phyloP scores from a whole-genome alignment of 805 yeast species.

The Henningerozyma blattae region DNA sequence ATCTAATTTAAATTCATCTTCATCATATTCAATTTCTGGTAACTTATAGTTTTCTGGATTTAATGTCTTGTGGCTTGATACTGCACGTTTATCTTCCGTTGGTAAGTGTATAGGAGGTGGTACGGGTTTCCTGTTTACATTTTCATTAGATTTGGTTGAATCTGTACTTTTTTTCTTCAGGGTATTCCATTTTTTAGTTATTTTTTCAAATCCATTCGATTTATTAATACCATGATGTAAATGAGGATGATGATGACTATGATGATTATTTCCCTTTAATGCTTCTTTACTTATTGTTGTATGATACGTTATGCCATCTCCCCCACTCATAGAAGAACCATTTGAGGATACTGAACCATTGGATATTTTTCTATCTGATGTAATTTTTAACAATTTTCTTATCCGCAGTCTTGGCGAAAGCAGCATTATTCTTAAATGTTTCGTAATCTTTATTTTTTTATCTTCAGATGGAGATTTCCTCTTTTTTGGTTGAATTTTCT shows the following conservation, averaged over 20 bases:
- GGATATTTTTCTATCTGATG: not conserved
- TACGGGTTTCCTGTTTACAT: not conserved
- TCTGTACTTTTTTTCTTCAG: not conserved
- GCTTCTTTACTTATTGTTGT: slow-evolving; percentile 16
- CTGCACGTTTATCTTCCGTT: slow-evolving; percentile 1
- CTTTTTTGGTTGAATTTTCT: slow-evolving; percentile 3
- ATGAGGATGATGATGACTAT: too few relatives aligned
- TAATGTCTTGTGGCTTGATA: slow-evolving; percentile 7
- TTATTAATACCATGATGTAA: slow-evolving; percentile 7
- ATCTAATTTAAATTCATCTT: slow-evolving; percentile 11
- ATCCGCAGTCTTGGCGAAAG: slow-evolving; percentile 6
- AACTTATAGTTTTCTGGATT: slow-evolving; percentile 13
- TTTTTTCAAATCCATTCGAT: slow-evolving; percentile 14
- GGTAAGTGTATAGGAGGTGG: too few relatives aligned
- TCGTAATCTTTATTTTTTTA: not conserved
- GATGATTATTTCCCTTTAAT: slow-evolving; percentile 8
- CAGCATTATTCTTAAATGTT: slow-evolving; percentile 1
- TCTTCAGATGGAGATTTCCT: not conserved
- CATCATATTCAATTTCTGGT: slow-evolving; percentile 16
- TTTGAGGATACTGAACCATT: slow-evolving; percentile 2
- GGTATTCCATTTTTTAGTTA: slow-evolving; percentile 8
- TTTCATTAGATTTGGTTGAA: not conserved
- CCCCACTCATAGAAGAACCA: not conserved
- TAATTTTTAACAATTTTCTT: not conserved
- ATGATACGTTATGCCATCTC: slow-evolving; percentile 11